A percentile compares a stretch with the other conserved stretches of the same genome.
Conservation (phyloP, 306 rosid species). For the Prunus dulcis region DNA sequence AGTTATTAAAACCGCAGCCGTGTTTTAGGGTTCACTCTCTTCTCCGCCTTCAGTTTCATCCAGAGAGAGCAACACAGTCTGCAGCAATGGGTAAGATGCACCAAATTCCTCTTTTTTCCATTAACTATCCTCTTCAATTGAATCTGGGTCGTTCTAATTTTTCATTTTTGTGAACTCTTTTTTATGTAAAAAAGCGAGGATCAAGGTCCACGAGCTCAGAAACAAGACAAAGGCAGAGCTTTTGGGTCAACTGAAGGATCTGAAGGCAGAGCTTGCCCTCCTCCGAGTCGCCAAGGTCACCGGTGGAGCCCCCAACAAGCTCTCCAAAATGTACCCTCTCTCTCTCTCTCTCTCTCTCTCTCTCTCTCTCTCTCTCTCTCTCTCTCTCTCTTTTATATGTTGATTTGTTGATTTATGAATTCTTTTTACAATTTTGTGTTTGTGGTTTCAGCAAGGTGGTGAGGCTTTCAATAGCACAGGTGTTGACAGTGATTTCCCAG, state of each 20-base stretch:
- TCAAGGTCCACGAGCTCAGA: conserved; percentile 51
- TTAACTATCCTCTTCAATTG: background rate
- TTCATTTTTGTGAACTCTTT: background rate
- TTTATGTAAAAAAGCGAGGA: conserved; percentile 30
- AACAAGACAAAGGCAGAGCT: conserved; percentile 38
- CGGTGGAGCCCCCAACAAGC: conserved; percentile 57
- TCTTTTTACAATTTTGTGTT: background rate
- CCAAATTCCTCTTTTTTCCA: too few species aligned
- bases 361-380: background rate
- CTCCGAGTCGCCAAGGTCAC: conserved; percentile 58
- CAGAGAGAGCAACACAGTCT: background rate
- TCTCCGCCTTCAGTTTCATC: background rate
- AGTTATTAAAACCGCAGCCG: conserved; percentile 1
- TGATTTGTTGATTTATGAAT: background rate
- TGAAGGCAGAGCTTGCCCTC: conserved; percentile 53
- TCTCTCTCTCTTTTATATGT: background rate
- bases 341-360: too few species aligned
- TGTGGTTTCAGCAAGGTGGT: conserved; percentile 56
- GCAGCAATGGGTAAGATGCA: conserved; percentile 6
- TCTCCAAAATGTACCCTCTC: conserved; percentile 38
- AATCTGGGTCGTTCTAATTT: background rate
- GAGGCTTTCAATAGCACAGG: conserved; percentile 55
- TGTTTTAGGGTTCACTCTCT: background rate
- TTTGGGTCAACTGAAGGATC: conserved; percentile 43
- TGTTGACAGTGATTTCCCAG: conserved; percentile 61